Evolutionary conservation across 495 filamentous ascomycete genomes (phyloP), one percentile per base, ranked within the genome.

Genomic region (Beverwykella pulmonaria): DNA sequence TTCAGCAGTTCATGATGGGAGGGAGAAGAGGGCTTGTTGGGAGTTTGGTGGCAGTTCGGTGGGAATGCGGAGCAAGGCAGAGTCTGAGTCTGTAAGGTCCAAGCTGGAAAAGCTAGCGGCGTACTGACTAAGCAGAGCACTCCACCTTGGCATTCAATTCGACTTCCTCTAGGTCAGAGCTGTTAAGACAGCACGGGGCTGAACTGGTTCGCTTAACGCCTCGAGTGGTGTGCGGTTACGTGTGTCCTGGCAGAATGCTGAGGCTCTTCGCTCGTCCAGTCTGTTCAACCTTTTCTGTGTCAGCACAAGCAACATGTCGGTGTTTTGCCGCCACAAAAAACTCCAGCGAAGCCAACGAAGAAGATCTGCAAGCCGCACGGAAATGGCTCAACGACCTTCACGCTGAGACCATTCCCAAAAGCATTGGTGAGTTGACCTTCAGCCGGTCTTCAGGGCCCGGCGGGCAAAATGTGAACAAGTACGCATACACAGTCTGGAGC

Each of bases 381-480:
- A 80, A 82, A 73, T 98, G 94, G 93, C 84, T 88, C 34, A 75
- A 80, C 34, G 80, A 80, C 10, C 89, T 96, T 71, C 79, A 83
- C 58, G 72, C 82, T 20, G 81, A 81, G 20, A 82, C 79, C 12
- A 83, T 97, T 39, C 91, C 91, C 32, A 85, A 80, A 57, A 81
- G 82, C 49, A 71, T 85, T 50, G 85, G 88, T 57, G 83, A 87
- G 55, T 78, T 93, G 23, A 85, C 81, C 7, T 97, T 88, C 75
- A 91, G 90, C 64, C 83, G 92, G 25, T 93, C 93, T n/a, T 91
- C 91, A 60, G 94, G 94, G 0, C 90, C 93, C 10, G 94, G 94
- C 20, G 94, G 94, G 6, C 94, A 98, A 73, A 93, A 97, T 79
- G 91, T 94, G 48, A 98, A 98, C 77, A 97, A 97, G 93, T 97